Evolutionary conservation across 805 yeast species (phyloP), one percentile per base, ranked within the genome.

Genomic region (Ogataea salicorniae): DNA sequence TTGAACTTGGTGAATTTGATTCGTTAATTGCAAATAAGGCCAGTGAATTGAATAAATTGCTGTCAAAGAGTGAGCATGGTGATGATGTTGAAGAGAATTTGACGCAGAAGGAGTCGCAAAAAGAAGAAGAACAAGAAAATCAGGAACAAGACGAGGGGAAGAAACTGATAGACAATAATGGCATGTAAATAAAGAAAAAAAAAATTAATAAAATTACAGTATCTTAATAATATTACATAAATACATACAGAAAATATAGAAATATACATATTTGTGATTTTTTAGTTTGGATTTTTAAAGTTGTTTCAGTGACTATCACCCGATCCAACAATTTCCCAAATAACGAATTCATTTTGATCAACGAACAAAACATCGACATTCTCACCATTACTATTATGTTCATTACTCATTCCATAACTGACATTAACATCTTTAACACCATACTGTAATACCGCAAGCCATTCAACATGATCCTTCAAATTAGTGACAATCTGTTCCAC

Each of bases 1-100:
- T 80, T 9, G 95, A 86, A 63, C 77, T 81, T 38, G 94, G 91
- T 15, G 51, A 70, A 9, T 87, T 80, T 61, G 69, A 68, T 9
- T 76, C 71, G 23, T 71, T 87, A 48, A 73, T 75, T 46, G 60
- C 66, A 6, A 61, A 79, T 52, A 74, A 73, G 6, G 48, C 61
- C 33, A 73, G 79, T 58, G 73, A 70, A 43, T 67, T 79, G 48
- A 74, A 76, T 49, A 63, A 66, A 52, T 62, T 76, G 50, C 57
- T 76, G 51, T 61, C 64, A 37, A 66, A 61, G 52, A 64, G 62
- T 42, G 59, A 53, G 15, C 34, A 48, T 5, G 58, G 57, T 13
- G 58, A 59, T 37, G 61, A 61, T 34, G 50, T 57, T 2, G 67
- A 64, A 43, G 55, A 54, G 31, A 55, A 49, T 11, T 33, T 51